These are phyloP conservation scores for Kwoniella sp. DNA, from an alignment of 768 basidiomycete species.

Conservation along the genomic window DNA sequence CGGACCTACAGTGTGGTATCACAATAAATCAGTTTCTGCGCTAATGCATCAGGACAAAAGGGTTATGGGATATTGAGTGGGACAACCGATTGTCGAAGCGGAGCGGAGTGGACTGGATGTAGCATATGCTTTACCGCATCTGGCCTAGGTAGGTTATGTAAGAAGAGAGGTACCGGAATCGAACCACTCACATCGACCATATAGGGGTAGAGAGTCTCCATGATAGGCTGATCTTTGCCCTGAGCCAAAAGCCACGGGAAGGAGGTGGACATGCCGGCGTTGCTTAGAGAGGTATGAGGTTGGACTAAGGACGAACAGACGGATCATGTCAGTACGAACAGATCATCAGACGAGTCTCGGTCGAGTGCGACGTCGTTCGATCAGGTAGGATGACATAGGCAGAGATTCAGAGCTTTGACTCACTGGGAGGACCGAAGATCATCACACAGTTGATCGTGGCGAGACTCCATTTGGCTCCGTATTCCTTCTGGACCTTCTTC, in stretches of 20 bases:
- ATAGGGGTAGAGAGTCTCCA: slow-evolving; percentile 22
- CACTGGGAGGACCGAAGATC: slow-evolving; percentile 30
- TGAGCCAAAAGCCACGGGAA: slow-evolving; percentile 19
- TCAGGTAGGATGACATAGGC: too few species aligned
- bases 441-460: slow-evolving; percentile 37
- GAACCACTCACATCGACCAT: slow-evolving; percentile 27
- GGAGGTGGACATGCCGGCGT: slow-evolving; percentile 35
- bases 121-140: too few species aligned
- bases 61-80: too few species aligned
- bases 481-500: slow-evolving; percentile 20
- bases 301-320: slow-evolving; percentile 26
- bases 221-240: slow-evolving; percentile 21
- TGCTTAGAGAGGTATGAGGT: slow-evolving; percentile 21
- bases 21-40: not conserved
- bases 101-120: too few species aligned
- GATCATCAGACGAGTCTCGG: too few species aligned
- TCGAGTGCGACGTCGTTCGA: too few species aligned
- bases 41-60: too few species aligned
- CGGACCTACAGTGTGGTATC: slow-evolving; percentile 25
- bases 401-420: slow-evolving; percentile 6
- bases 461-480: slow-evolving; percentile 26
- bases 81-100: too few species aligned
- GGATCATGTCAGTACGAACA: too few species aligned
- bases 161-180: too few species aligned
- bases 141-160: too few species aligned